These are phyloP conservation scores for Cetraspora pellucida DNA, from an alignment of 192 early-diverging fungal species.

Conservation along the genomic window DNA sequence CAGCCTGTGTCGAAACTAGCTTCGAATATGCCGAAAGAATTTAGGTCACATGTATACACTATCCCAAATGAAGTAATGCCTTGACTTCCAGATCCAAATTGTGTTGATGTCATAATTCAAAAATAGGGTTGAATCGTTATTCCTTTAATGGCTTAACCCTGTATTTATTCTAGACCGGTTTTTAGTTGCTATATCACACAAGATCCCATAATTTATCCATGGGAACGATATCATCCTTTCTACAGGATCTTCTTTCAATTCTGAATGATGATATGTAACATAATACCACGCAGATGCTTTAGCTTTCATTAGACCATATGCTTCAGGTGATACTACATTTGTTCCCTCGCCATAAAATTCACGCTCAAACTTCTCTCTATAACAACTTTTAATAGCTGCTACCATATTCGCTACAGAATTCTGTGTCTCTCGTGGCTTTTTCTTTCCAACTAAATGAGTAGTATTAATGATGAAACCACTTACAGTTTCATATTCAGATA, in stretches of 20 bases:
- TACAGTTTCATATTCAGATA: constrained; percentile 43
- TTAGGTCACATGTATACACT: no score
- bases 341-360: constrained; percentile 34
- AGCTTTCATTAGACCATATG: constrained; percentile 37
- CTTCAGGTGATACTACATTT: constrained; percentile 29
- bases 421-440: constrained; percentile 53
- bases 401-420: constrained; percentile 49
- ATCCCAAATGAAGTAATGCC: no score
- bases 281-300: constrained; percentile 75
- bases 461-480: constrained; percentile 44
- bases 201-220: constrained; percentile 36
- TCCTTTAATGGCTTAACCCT: no score
- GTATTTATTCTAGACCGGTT: no score
- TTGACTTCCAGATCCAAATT: no score
- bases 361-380: constrained; percentile 51
- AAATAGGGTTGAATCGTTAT: no score
- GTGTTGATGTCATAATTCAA: no score
- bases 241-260: constrained; percentile 36
- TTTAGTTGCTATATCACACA: no score
- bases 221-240: constrained; percentile 49
- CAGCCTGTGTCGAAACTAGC: no score
- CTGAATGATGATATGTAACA: constrained; percentile 60
- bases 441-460: constrained; percentile 47
- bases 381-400: constrained; percentile 42
- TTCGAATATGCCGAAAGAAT: no score